These are phyloP conservation scores for Pseudogymnoascus sp. DNA, from an alignment of 2,329 filamentous ascomycete genomes.

Conservation along the genomic window DNA sequence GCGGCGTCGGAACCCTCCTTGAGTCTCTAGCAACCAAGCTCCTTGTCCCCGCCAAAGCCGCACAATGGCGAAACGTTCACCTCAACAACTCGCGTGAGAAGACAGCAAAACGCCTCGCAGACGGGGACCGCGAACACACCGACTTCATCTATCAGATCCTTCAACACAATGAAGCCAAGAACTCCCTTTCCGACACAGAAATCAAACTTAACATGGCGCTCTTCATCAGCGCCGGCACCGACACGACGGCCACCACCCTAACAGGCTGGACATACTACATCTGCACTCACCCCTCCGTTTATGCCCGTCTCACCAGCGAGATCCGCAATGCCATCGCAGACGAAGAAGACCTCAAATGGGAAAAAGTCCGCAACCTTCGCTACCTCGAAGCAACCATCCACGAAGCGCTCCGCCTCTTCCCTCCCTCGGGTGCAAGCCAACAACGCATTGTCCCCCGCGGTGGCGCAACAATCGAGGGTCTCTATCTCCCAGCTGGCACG, in stretches of 20 bases:
- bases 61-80: slow-evolving; percentile 18
- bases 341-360: slow-evolving; percentile 9
- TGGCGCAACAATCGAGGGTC: slow-evolving; percentile 19
- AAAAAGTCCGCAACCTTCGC: slow-evolving; percentile 10
- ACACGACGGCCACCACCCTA: slow-evolving; percentile 23
- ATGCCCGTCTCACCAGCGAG: background rate
- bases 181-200: slow-evolving; percentile 14
- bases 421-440: slow-evolving; percentile 31
- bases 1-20: background rate
- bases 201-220: slow-evolving; percentile 20
- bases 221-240: slow-evolving; percentile 23
- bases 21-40: background rate
- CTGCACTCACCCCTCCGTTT: background rate
- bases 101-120: slow-evolving; percentile 17
- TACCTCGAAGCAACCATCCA: slow-evolving; percentile 11
- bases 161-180: slow-evolving; percentile 16
- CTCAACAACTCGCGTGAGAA: slow-evolving; percentile 19
- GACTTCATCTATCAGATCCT: slow-evolving; percentile 23
- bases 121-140: slow-evolving; percentile 12
- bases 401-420: slow-evolving; percentile 10
- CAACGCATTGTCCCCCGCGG: slow-evolving; percentile 32
- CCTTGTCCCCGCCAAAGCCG: background rate
- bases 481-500: slow-evolving; percentile 24
- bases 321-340: background rate
- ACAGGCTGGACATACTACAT: slow-evolving; percentile 21